Evolutionary conservation across 768 basidiomycete species (phyloP).

Genomic region (Tylopilus sp.): DNA sequence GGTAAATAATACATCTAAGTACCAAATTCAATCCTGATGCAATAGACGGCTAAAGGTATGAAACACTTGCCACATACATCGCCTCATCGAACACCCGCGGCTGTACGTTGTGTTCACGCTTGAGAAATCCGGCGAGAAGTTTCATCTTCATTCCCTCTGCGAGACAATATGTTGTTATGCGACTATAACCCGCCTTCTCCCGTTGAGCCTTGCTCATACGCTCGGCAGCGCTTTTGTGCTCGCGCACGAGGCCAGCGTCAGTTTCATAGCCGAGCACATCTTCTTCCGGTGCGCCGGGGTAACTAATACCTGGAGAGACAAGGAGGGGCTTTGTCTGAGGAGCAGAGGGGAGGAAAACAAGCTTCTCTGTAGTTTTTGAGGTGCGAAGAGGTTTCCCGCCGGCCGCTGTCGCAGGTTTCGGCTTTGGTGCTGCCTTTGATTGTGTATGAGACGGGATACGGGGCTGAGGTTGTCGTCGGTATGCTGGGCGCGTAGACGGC

Average conservation of each 20-base stretch:
- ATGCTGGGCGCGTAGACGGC: conserved; percentile 19
- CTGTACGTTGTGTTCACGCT: conserved; percentile 88
- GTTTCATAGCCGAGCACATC: conserved; percentile 61
- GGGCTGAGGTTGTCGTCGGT: conserved; percentile 23
- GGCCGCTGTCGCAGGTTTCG: conserved; percentile 15
- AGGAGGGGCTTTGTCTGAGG: conserved; percentile 78
- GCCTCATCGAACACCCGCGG: conserved; percentile 92
- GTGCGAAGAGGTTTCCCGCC: conserved; percentile 63
- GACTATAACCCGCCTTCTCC: conserved; percentile 72
- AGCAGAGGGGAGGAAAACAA: conserved; percentile 85
- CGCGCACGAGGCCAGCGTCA: conserved; percentile 56
- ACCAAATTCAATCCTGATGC: background rate
- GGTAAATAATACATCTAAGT: conserved; percentile 87
- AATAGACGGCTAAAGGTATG: background rate
- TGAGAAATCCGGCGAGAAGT: conserved; percentile 77
- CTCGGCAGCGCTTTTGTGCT: conserved; percentile 83
- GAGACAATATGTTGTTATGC: conserved; percentile 87
- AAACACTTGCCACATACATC: conserved; percentile 73
- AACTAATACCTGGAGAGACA: conserved; percentile 14
- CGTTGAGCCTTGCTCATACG: conserved; percentile 86
- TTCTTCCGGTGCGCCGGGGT: conserved; percentile 35
- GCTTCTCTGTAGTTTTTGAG: conserved; percentile 88
- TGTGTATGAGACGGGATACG: conserved; percentile 17
- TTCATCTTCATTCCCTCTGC: conserved; percentile 86
- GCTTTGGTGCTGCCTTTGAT: conserved; percentile 14